Evolutionary conservation across 208 protist species (phyloP).

Genomic region (Leishmania turanica): DNA sequence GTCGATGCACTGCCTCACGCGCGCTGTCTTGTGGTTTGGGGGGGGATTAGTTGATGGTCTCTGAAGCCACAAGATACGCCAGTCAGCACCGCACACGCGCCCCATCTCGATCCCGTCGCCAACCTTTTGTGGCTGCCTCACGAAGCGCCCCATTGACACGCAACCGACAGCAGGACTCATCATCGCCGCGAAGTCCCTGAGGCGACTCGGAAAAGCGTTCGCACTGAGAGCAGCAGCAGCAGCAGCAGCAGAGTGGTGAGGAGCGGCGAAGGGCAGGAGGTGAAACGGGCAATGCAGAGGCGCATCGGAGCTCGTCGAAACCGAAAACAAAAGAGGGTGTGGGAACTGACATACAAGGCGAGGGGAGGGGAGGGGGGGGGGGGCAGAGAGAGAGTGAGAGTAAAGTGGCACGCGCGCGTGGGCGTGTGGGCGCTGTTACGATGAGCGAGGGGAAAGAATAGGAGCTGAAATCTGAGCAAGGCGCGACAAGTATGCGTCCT

Average conservation of each 20-base stretch:
- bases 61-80: not conserved
- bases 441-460: not conserved
- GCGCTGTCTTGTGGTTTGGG: not conserved
- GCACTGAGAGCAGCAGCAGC: not conserved
- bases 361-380: not conserved
- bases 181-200: not conserved
- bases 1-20: not conserved
- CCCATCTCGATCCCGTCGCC: not conserved
- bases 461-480: not conserved
- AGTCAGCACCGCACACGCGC: conserved; percentile 8
- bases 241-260: not conserved
- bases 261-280: not conserved
- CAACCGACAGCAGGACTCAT: not conserved
- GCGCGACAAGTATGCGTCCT: not conserved
- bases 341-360: not conserved
- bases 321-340: not conserved
- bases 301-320: not conserved
- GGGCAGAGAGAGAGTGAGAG: too few species aligned
- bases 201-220: not conserved
- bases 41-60: not conserved
- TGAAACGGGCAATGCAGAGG: conserved; percentile 7
- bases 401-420: not conserved
- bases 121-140: not conserved
- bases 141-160: not conserved
- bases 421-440: not conserved